Conservation (phyloP, 1,139 yeast genomes). For the Suhomyces coccinellae region DNA sequence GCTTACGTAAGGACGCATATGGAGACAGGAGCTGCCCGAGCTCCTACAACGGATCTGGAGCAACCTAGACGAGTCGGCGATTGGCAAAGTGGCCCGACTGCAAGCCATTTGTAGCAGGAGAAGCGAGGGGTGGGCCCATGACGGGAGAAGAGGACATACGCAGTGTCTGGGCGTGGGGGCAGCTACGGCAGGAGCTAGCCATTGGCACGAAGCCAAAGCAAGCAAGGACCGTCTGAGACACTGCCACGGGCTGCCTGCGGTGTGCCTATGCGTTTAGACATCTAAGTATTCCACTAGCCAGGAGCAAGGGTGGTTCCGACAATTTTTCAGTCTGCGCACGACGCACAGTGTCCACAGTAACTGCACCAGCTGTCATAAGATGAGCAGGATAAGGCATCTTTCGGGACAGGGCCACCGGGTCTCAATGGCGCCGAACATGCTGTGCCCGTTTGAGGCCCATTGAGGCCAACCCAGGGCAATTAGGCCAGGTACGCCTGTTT, state of each 20-base stretch:
- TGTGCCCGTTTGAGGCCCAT: neutral
- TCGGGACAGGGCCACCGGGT: no score
- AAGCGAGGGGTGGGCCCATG: neutral
- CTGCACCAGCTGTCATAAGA: no score
- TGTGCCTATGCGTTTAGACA: no score
- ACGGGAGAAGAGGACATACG: neutral
- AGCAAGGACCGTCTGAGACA: no score
- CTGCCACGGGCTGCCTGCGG: no score
- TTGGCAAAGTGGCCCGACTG: slow-evolving; percentile 2
- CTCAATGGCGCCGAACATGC: no score
- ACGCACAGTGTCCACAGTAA: neutral
- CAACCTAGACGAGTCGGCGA: slow-evolving; percentile 1
- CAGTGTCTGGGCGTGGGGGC: neutral
- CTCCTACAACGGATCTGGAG: slow-evolving; percentile 1
- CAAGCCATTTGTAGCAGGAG: neutral
- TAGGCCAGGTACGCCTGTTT: neutral
- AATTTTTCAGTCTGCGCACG: slow-evolving; percentile 2
- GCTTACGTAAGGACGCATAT: slow-evolving; percentile 2
- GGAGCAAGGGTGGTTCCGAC: no score
- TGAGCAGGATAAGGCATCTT: no score
- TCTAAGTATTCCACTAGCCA: no score
- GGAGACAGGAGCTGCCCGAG: neutral
- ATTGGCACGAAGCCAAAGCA: no score
- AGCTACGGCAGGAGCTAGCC: neutral
- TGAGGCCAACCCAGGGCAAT: neutral